Base-by-base conservation (phyloP, 306 rosid genomes). In the Medicago arabica region DNA sequence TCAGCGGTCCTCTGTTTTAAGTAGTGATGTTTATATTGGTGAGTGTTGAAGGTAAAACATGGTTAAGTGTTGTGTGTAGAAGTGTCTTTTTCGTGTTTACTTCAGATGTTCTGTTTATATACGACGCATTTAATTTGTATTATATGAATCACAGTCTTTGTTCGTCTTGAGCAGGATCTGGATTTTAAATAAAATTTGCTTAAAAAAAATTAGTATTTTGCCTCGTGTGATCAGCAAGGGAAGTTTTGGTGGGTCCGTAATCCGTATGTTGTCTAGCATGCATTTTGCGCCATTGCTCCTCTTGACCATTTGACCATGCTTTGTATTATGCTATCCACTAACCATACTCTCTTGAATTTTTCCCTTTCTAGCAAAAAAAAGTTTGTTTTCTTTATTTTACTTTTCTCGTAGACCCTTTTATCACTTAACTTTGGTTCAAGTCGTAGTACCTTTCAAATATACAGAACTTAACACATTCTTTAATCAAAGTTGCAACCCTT, bases 231-330 rank as follows among this genome's bases (percentile, higher is more conserved):
- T 21, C 23, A 21, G 23, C 1, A 21, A 21, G 23, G 23, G 23
- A 21, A 21, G 23, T 21, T 21, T 23, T 23, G 28, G 38, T 34
- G 98, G 98, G 90, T 61, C 67, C 67, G 38, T 8, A 61, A 58
- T 82, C 98, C 89, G 40, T 62, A 81, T 79, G 74, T 74, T 89
- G 97, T 90, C 97, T 87, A 86, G 97, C 98, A 89, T 88, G 97
- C 96, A 89, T 72, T 80, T 83, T 80, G 82, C 63, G 51, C 64
- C 84, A 75, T 92, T 88, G 84, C 88, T 78, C 84, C 49, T 82
- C 80, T 84, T 88, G 31, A 83, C 84, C 96, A 89, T 86, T 84
- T 88, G 18, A 83, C 84, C 96, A 89, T 86, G 97, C 96, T 92
- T 85, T 89, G 91, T 86, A 88, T 82, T 75, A 75, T 66, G 75